A percentile compares a stretch with the other conserved stretches of the same genome.
Conservation (phyloP, 2,329 filamentous ascomycete species). For the Colletotrichum karsti region DNA sequence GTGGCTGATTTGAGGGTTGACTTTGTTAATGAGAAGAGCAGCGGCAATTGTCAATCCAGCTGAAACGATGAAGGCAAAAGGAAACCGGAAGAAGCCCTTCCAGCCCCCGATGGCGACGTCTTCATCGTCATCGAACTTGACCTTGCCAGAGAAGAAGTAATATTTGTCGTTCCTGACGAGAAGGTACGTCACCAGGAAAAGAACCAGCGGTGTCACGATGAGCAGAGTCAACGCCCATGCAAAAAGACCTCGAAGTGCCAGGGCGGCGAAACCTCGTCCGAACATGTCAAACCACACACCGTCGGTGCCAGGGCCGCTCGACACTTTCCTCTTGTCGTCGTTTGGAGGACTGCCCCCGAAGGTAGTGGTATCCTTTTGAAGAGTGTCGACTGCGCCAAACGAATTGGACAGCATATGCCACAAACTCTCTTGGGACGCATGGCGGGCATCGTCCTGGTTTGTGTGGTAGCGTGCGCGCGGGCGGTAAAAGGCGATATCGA, state of each 20-base stretch:
- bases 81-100: slow-evolving; percentile 86
- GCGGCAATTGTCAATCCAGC: slow-evolving; percentile 75
- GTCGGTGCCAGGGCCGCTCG: slow-evolving; percentile 71
- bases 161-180: slow-evolving; percentile 81
- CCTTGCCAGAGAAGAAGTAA: slow-evolving; percentile 80
- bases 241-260: slow-evolving; percentile 84
- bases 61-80: slow-evolving; percentile 76
- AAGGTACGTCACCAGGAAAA: slow-evolving; percentile 74
- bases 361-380: slow-evolving; percentile 74
- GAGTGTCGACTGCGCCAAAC: slow-evolving; percentile 74
- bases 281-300: slow-evolving; percentile 97
- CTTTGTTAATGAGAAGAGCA: slow-evolving; percentile 78
- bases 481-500: slow-evolving; percentile 92
- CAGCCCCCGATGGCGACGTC: slow-evolving; percentile 77
- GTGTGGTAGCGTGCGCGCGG: slow-evolving; percentile 92
- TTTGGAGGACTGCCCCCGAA: slow-evolving; percentile 71
- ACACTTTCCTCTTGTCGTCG: slow-evolving; percentile 65
- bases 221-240: slow-evolving; percentile 86
- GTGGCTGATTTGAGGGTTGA: slow-evolving; percentile 92
- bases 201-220: slow-evolving; percentile 77
- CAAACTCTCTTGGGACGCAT: slow-evolving; percentile 75
- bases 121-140: slow-evolving; percentile 60
- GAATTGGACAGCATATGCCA: slow-evolving; percentile 97
- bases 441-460: slow-evolving; percentile 82
- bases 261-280: slow-evolving; percentile 79